phyloP scores from a whole-genome alignment of 2,329 filamentous ascomycete species.

The Trichoderma oligosporum region DNA sequence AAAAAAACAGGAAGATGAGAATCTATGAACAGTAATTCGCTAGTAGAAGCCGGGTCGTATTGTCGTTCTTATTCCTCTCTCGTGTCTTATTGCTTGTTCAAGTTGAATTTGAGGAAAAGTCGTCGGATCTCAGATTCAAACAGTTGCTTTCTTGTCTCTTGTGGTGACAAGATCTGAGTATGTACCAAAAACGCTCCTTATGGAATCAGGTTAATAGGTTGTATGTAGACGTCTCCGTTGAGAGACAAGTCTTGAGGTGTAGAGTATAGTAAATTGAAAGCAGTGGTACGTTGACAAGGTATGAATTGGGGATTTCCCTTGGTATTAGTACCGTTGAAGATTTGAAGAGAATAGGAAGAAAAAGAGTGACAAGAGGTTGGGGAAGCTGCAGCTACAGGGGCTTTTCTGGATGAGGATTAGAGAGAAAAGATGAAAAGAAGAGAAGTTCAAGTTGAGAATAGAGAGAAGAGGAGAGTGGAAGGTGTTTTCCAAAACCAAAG shows the following conservation, averaged over 20 bases:
- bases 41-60: not conserved
- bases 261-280: not conserved
- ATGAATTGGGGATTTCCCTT: not conserved
- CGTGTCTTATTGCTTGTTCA: constrained; percentile 2
- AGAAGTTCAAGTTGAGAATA: constrained; percentile 12
- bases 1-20: not conserved
- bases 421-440: constrained; percentile 5
- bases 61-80: not conserved
- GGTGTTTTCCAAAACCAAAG: not conserved
- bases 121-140: not conserved
- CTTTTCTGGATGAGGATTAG: constrained; percentile 2
- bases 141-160: not conserved
- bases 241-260: constrained; percentile 1
- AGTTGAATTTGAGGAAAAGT: not conserved
- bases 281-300: constrained; percentile 9
- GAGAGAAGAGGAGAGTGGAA: constrained; percentile 15
- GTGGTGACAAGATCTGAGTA: not conserved
- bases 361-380: constrained; percentile 19
- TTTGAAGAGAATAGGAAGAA: not conserved
- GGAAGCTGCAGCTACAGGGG: constrained; percentile 17
- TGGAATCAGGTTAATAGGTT: constrained; percentile 1
- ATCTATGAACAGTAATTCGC: not conserved
- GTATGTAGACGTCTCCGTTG: not conserved
- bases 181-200: constrained; percentile 1
- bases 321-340: constrained; percentile 16